Evolutionary conservation across 345 rosid species (phyloP).

Genomic region (Laguncularia racemosa): DNA sequence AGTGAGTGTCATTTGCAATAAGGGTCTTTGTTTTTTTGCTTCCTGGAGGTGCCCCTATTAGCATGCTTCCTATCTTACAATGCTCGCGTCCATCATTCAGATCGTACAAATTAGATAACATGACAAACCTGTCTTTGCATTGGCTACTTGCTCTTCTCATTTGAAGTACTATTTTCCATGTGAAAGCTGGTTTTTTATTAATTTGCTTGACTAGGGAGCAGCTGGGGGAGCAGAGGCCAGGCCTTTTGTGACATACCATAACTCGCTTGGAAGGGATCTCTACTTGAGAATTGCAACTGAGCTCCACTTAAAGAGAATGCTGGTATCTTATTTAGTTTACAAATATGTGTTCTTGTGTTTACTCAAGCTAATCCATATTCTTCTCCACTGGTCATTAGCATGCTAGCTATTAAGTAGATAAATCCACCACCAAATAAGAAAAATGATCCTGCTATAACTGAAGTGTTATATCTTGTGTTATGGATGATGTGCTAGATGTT

Average conservation of each 20-base stretch:
- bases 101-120: not conserved
- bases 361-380: no score
- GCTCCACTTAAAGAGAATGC: slow-evolving; percentile 94
- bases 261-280: slow-evolving; percentile 89
- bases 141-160: not conserved
- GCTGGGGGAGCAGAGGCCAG: slow-evolving; percentile 99
- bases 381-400: no score
- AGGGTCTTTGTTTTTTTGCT: no score
- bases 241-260: slow-evolving; percentile 89
- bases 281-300: slow-evolving; percentile 95
- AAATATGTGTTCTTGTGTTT: not conserved
- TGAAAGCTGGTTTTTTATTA: slow-evolving; percentile 28
- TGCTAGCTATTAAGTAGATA: no score
- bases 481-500: no score
- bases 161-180: not conserved
- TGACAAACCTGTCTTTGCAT: not conserved
- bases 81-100: no score
- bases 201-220: slow-evolving; percentile 72
- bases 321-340: slow-evolving; percentile 37
- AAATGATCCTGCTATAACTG: no score
- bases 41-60: no score
- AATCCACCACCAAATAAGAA: no score
- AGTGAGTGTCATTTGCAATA: no score
- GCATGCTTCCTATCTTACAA: no score
- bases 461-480: no score